Base-by-base conservation (phyloP, 805 yeast genomes). In the Nakazawaea laoshanensis region DNA sequence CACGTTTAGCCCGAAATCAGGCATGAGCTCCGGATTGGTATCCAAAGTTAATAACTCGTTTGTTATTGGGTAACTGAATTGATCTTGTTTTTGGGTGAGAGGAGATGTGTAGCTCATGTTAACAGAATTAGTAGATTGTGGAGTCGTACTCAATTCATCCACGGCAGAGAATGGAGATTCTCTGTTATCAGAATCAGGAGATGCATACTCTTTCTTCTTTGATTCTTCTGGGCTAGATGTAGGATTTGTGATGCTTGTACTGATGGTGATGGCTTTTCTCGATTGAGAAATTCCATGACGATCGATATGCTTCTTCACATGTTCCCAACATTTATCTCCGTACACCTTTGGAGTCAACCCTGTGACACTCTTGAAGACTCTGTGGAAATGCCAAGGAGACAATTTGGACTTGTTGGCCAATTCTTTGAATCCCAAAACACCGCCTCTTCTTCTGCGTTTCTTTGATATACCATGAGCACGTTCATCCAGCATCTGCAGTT, bases 311-410 rank as follows among this genome's bases (percentile, higher is more conserved):
- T 53, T 53, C 40, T 66, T 67, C 43, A 77, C 61, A 44, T 54
- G 74, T 41, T 72, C 77, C 64, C 74, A 78, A 50, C 94, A 82
- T 41, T 77, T 75, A 49, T 85, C 94, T 32, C 95, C 95, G 47
- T 85, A 85, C 5, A 84, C 79, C 60, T 85, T 83, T 16, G 94
- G 94, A 1, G 95, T 85, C 38, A 84, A 67, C 2, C 94, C 89
- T 4, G 94, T 82, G 40, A 85, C 83, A 35, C 78, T 71, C 55
- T 86, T 80, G 64, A 86, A 86, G 16, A 86, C 94, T 32, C 95
- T 64, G 61, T 86, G 95, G 56, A 86, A 86, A 55, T 86, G 95
- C 95, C 95, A 86, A 17, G 95, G 92, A 8, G 85, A 73, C 38
- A 86, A 66, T 43, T 80, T 80, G 7, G 87, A 77, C 49, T 85